Conservation (phyloP, 495 filamentous ascomycete species). For the Parathielavia hyrcaniae region DNA sequence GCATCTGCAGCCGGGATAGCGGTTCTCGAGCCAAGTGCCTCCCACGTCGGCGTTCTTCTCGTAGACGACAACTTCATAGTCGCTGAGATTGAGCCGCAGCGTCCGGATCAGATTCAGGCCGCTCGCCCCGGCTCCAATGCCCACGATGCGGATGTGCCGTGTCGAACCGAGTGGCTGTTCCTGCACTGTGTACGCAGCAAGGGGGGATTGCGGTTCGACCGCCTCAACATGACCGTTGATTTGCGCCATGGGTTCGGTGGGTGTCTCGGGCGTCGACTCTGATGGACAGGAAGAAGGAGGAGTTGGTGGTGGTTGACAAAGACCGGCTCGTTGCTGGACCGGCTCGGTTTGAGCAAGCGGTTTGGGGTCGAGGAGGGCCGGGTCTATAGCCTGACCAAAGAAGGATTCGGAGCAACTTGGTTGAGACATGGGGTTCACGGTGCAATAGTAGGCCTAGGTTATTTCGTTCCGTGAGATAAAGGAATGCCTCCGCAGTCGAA, state of each 20-base stretch:
- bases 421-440: not conserved
- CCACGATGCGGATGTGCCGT: slow-evolving; percentile 43
- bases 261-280: slow-evolving; percentile 17
- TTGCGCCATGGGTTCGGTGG: slow-evolving; percentile 9
- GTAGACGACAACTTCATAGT: slow-evolving; percentile 58
- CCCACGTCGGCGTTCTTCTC: slow-evolving; percentile 70
- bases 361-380: not conserved
- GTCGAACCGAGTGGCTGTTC: slow-evolving; percentile 42
- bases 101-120: slow-evolving; percentile 45
- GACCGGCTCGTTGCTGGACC: not conserved
- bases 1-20: slow-evolving; percentile 51
- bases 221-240: slow-evolving; percentile 7
- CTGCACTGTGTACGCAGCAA: slow-evolving; percentile 31
- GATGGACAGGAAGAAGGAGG: slow-evolving; percentile 7
- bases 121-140: slow-evolving; percentile 46
- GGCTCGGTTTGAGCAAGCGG: not conserved
- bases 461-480: not conserved
- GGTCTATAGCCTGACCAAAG: slow-evolving; percentile 2
- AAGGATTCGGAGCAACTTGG: not conserved
- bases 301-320: not conserved
- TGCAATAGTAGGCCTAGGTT: not conserved
- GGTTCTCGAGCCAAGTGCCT: slow-evolving; percentile 56
- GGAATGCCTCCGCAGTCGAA: slow-evolving; percentile 2
- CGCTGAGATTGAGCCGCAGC: slow-evolving; percentile 36
- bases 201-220: slow-evolving; percentile 10